Conservation (phyloP, 1,284 basidiomycete species). For the Ceratorhiza oryzae-sativae region DNA sequence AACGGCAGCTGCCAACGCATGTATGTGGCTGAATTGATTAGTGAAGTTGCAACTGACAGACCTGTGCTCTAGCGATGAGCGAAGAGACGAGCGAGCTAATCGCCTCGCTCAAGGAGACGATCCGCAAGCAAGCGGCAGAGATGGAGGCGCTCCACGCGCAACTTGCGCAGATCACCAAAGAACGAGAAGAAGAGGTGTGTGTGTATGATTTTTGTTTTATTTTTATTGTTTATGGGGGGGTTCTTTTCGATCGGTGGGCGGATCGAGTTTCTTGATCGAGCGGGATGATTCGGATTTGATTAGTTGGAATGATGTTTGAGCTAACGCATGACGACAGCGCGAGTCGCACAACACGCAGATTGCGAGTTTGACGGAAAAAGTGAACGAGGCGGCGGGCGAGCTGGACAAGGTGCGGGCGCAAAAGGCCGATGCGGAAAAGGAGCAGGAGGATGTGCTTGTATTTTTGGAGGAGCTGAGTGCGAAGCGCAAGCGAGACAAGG, state of each 20-base stretch:
- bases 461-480: slow-evolving; percentile 89
- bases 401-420: slow-evolving; percentile 67
- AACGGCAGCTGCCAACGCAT: slow-evolving; percentile 51
- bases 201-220: slow-evolving; percentile 45
- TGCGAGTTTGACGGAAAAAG: slow-evolving; percentile 57
- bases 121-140: slow-evolving; percentile 80
- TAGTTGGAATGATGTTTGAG: background rate
- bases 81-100: slow-evolving; percentile 82
- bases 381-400: slow-evolving; percentile 63
- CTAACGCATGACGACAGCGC: slow-evolving; percentile 29
- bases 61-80: slow-evolving; percentile 67
- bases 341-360: slow-evolving; percentile 46
- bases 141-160: slow-evolving; percentile 68
- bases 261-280: too few relatives aligned
- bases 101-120: slow-evolving; percentile 78
- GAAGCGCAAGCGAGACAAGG: slow-evolving; percentile 87
- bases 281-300: background rate
- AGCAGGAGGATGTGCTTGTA: slow-evolving; percentile 94
- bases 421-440: slow-evolving; percentile 84
- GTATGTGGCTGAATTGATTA: slow-evolving; percentile 45
- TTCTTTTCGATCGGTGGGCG: too few relatives aligned
- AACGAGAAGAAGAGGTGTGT: slow-evolving; percentile 55
- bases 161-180: slow-evolving; percentile 54
- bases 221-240: background rate
- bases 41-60: too few relatives aligned